Percentiles rank a stretch among this genome's conserved stretches.
Conservation (phyloP, 2,329 filamentous ascomycete species). For the Echinosphaeria canescens region DNA sequence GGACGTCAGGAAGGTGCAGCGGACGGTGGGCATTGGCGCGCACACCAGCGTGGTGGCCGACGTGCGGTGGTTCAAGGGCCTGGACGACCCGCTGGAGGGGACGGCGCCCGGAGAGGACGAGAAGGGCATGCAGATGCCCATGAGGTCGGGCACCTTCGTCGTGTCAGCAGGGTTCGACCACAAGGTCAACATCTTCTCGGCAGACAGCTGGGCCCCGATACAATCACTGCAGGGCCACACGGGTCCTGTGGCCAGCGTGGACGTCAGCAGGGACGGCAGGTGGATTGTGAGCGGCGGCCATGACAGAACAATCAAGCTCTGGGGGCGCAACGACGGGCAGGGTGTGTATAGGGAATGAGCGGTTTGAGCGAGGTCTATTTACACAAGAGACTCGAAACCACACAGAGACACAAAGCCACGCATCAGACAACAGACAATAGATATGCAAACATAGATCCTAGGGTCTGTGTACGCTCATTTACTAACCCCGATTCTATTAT, state of each 20-base stretch:
- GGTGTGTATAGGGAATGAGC: slow-evolving; percentile 5
- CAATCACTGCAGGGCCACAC: slow-evolving; percentile 81
- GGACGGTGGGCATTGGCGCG: slow-evolving; percentile 68
- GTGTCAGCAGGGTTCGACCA: slow-evolving; percentile 84
- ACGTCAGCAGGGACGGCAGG: slow-evolving; percentile 64
- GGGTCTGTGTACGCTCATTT: too few relatives aligned
- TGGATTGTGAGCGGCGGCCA: slow-evolving; percentile 94
- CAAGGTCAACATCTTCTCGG: slow-evolving; percentile 87
- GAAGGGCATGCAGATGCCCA: slow-evolving; percentile 46
- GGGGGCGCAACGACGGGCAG: slow-evolving; percentile 56
- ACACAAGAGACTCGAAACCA: too few relatives aligned
- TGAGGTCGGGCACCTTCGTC: slow-evolving; percentile 81
- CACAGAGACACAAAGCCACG: too few relatives aligned
- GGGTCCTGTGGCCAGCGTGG: slow-evolving; percentile 76
- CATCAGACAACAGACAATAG: too few relatives aligned
- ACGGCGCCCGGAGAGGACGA: slow-evolving; percentile 36
- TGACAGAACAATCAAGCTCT: slow-evolving; percentile 88
- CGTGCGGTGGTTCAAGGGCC: slow-evolving; percentile 80
- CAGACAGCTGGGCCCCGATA: slow-evolving; percentile 83
- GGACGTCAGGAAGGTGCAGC: slow-evolving; percentile 80
- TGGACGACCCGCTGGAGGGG: slow-evolving; percentile 49
- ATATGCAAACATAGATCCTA: background rate
- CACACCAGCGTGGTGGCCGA: slow-evolving; percentile 86
- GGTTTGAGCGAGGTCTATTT: background rate
- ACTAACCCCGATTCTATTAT: too few relatives aligned